Base-by-base conservation (phyloP, 2,329 filamentous ascomycete genomes). In the Geoglossum cookeanum region DNA sequence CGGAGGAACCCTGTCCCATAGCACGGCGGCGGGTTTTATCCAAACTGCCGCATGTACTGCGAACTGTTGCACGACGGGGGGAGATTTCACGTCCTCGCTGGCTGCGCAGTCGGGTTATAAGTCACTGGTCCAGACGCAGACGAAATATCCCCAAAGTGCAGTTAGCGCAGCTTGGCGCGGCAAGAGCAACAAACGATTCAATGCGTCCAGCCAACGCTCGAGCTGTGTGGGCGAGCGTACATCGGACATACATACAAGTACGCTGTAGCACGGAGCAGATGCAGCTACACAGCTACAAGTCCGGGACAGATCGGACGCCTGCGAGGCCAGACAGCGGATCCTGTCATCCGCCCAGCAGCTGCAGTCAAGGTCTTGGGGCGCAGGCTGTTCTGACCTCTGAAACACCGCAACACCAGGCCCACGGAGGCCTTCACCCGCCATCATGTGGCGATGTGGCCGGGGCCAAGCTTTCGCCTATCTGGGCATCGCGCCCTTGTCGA, bases 1-100 rank as follows among this genome's bases (percentile, higher is more conserved):
- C 87, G 0, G 80, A 81, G 0, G 83, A 84, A 58, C 78, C 81
- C 58, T 79, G 49, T 53, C 15, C 49, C 49, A 35, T 53, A 32
- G 13, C 27, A 22, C 37, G 27, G 5, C 30, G 17, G 15, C 22
- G 30, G 13, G 49, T 11, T 15, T n/a, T 17, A 27, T 53, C 15
- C 49, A 53, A 37, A 37, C n/a, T 37, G 29, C 49, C 15, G n/a
- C 30, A 53, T 37, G 49, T 30, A 53, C 4, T 35, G 49, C 30
- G n/a, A 5, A 53, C 30, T 5, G 49, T 53, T 22, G 30, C 17
- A 35, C 32, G 33, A 53, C 49, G 29, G 37, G 15, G 17, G 22
- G 8, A 32, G 37, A 35, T 32, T 22, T 35, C 30, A 35, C 13
- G 49, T 29, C 27, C 49, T 35, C n/a, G 49, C 49, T 33, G 29